These are phyloP conservation scores for Chrysoporthe cubensis DNA, from an alignment of 2,329 filamentous ascomycete species.

Conservation along the genomic window DNA sequence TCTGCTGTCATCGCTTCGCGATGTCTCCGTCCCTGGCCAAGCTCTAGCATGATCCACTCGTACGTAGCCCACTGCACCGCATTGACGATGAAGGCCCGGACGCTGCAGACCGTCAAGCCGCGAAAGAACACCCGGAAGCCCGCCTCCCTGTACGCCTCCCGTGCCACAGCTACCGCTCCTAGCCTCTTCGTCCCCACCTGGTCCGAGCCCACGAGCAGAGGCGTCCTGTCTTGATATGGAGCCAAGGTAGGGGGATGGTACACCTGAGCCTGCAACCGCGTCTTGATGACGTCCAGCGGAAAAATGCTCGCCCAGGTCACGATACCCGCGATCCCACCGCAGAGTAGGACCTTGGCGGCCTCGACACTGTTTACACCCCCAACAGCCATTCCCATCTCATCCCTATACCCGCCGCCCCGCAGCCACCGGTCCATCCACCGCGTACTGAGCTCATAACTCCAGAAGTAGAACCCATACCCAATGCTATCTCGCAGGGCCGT, in stretches of 20 bases:
- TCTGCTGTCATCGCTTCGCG: background rate
- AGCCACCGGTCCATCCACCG: conserved; percentile 50
- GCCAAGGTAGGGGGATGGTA: conserved; percentile 32
- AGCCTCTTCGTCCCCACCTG: conserved; percentile 36
- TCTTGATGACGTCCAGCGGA: conserved; percentile 91
- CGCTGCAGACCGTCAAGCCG: conserved; percentile 78
- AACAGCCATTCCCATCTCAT: conserved; percentile 1
- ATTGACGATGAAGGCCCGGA: conserved; percentile 89
- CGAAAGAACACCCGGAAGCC: conserved; percentile 70
- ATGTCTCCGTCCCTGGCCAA: conserved; percentile 44
- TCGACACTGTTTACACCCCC: conserved; percentile 41
- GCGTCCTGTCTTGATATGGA: conserved; percentile 33
- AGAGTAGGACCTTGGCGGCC: conserved; percentile 72
- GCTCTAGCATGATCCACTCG: conserved; percentile 78
- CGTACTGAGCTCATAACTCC: conserved; percentile 82
- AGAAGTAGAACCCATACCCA: conserved; percentile 98
- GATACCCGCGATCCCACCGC: conserved; percentile 85
- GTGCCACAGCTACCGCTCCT: conserved; percentile 67
- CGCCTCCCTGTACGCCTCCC: conserved; percentile 65
- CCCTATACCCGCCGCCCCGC: conserved; percentile 3
- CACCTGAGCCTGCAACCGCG: conserved; percentile 79
- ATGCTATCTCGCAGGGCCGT: conserved; percentile 84
- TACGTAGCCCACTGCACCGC: conserved; percentile 92
- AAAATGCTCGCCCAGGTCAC: conserved; percentile 91
- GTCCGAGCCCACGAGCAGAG: conserved; percentile 34